These are phyloP conservation scores for Fallopia convolvulus DNA, from an alignment of 148 eudicot genomes.

Conservation along the genomic window DNA sequence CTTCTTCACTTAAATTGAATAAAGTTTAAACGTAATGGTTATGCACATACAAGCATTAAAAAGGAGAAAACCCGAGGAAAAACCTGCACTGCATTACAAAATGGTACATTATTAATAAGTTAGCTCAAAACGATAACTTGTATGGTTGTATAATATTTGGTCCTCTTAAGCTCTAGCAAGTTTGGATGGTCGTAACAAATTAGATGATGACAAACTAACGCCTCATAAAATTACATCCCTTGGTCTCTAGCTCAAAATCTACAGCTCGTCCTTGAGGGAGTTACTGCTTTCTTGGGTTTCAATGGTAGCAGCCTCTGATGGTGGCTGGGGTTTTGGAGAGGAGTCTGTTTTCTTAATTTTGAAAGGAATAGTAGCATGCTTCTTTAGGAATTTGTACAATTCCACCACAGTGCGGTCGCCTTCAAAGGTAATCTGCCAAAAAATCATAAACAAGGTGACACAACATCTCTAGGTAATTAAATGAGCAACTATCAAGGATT, in stretches of 20 bases:
- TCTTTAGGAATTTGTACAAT: slow-evolving; percentile 75
- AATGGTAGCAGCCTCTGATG: slow-evolving; percentile 1
- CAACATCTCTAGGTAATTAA: not conserved
- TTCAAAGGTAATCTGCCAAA: slow-evolving; percentile 52
- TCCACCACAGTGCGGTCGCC: slow-evolving; percentile 45
- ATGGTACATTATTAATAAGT: not conserved
- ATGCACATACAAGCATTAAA: not conserved
- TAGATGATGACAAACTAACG: not conserved
- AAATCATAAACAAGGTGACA: not conserved
- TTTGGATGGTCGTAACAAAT: not conserved
- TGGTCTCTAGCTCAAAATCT: slow-evolving; percentile 3
- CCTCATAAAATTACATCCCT: not conserved
- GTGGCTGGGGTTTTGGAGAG: slow-evolving; percentile 11
- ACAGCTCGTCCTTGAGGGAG: slow-evolving; percentile 9
- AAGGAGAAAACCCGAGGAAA: not conserved
- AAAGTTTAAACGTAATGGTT: too few species aligned
- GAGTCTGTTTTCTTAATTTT: slow-evolving; percentile 43
- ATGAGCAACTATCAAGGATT: not conserved
- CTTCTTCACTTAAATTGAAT: not conserved
- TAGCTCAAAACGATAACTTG: not conserved
- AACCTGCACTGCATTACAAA: not conserved
- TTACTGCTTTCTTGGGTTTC: slow-evolving; percentile 20
- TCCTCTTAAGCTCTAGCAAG: not conserved
- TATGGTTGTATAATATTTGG: not conserved
- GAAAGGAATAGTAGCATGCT: slow-evolving; percentile 65